Evolutionary conservation across 371 early-diverging fungal species (phyloP).

Genomic region (Thermomucor indicae-seudaticae): DNA sequence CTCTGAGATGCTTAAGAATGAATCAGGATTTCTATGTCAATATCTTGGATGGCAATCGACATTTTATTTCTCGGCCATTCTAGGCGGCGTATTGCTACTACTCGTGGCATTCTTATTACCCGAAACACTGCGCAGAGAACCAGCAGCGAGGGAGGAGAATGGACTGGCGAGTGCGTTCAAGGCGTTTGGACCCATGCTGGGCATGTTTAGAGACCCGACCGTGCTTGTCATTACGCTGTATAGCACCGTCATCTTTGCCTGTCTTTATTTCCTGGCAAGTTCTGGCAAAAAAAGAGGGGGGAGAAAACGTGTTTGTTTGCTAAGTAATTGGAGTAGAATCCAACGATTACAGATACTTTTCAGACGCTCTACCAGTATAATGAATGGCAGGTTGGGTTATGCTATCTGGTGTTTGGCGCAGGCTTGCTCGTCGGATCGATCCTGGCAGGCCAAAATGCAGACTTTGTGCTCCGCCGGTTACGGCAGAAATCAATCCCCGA

Average conservation of each 20-base stretch:
- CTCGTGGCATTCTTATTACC: slow-evolving; percentile 23
- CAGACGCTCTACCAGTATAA: slow-evolving; percentile 21
- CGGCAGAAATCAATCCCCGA: slow-evolving; percentile 27
- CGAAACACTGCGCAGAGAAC: slow-evolving; percentile 19
- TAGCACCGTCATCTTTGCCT: slow-evolving; percentile 25
- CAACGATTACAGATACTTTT: slow-evolving; percentile 38
- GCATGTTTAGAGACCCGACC: slow-evolving; percentile 20
- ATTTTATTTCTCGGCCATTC: slow-evolving; percentile 59
- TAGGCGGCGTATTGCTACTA: slow-evolving; percentile 19
- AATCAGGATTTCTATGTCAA: slow-evolving; percentile 47
- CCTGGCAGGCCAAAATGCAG: slow-evolving; percentile 41
- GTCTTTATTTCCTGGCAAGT: slow-evolving; percentile 23
- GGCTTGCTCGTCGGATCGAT: slow-evolving; percentile 47
- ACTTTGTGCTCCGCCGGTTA: slow-evolving; percentile 32
- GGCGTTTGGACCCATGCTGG: slow-evolving; percentile 17
- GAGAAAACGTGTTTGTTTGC: not conserved
- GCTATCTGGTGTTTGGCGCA: slow-evolving; percentile 42
- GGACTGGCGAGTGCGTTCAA: not conserved
- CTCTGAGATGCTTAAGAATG: not conserved
- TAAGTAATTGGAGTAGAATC: slow-evolving; percentile 21
- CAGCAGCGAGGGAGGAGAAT: not conserved
- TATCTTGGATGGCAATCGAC: slow-evolving; percentile 61
- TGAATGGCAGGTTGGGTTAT: slow-evolving; percentile 35
- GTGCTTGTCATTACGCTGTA: slow-evolving; percentile 21
- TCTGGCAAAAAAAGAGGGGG: not conserved